Evolutionary conservation across 176 grass and related monocot species (phyloP).

Genomic region (Olyra latifolia): DNA sequence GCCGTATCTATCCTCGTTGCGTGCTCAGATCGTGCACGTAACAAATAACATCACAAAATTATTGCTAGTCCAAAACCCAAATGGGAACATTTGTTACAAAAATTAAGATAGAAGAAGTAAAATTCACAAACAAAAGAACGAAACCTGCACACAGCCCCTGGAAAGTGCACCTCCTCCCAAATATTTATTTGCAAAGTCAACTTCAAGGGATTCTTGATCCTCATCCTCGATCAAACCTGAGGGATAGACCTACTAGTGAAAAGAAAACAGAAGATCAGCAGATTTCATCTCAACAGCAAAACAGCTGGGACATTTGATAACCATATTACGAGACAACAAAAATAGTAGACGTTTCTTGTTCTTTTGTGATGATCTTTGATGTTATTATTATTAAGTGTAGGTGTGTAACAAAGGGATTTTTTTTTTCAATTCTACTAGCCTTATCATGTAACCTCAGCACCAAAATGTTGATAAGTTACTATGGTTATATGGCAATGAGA

Average conservation of each 20-base stretch:
- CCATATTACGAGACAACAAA: neutral
- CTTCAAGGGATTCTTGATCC: constrained; percentile 70
- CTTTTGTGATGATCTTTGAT: neutral
- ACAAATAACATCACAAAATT: neutral
- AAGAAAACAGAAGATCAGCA: constrained; percentile 46
- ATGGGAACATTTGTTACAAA: neutral
- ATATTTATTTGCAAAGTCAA: constrained; percentile 97
- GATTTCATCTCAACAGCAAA: neutral
- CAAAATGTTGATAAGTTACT: neutral
- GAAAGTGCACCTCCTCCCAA: constrained; percentile 90
- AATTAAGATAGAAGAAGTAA: neutral
- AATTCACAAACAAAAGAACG: constrained; percentile 45
- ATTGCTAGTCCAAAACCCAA: neutral
- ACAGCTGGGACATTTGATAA: neutral
- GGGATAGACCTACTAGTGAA: constrained; percentile 72
- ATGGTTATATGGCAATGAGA: neutral
- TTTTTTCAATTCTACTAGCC: neutral
- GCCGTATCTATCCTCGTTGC: no score
- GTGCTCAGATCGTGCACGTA: no score
- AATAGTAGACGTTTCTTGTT: neutral
- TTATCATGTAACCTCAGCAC: neutral
- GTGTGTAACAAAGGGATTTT: neutral
- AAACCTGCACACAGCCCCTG: constrained; percentile 90
- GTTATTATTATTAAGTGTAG: neutral
- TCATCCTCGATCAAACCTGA: constrained; percentile 93